These are phyloP conservation scores for Russula vinacea DNA, from an alignment of 768 basidiomycete genomes.

Conservation along the genomic window DNA sequence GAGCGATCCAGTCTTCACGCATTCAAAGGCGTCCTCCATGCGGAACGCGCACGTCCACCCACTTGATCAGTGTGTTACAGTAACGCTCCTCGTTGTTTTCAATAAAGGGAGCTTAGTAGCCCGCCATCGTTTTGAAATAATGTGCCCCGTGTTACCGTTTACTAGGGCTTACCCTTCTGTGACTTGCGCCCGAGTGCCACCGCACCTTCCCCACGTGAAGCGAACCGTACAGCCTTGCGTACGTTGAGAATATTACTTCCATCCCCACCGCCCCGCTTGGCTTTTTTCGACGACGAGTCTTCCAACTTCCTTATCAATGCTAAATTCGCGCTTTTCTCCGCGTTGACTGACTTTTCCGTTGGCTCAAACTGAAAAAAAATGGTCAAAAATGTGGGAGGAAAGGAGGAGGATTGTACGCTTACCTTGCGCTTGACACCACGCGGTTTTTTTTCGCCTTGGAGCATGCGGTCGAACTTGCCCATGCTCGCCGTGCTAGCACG, in stretches of 20 bases:
- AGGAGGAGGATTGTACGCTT: constrained; percentile 23
- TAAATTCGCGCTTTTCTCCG: constrained; percentile 72
- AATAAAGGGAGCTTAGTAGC: too few species aligned
- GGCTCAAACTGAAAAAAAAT: constrained; percentile 68
- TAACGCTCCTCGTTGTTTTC: too few species aligned
- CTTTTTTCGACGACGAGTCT: constrained; percentile 17
- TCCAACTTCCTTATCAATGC: constrained; percentile 73
- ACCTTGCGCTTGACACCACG: constrained; percentile 93
- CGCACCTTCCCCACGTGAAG: constrained; percentile 24
- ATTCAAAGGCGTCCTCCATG: too few species aligned
- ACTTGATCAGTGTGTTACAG: too few species aligned
- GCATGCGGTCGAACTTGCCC: constrained; percentile 87
- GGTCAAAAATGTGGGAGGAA: background rate
- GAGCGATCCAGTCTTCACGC: too few species aligned
- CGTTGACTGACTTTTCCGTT: constrained; percentile 57
- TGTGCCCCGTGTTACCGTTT: too few species aligned
- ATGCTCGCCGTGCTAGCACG: constrained; percentile 89
- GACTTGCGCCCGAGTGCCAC: constrained; percentile 26
- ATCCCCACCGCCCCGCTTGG: constrained; percentile 2
- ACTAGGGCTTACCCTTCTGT: too few species aligned
- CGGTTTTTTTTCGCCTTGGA: constrained; percentile 89
- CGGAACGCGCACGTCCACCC: too few species aligned
- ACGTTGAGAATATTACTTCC: constrained; percentile 27
- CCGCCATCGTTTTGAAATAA: too few species aligned
- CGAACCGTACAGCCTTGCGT: constrained; percentile 31